Conservation (phyloP, 345 rosid species). For the Syzygium jambos region DNA sequence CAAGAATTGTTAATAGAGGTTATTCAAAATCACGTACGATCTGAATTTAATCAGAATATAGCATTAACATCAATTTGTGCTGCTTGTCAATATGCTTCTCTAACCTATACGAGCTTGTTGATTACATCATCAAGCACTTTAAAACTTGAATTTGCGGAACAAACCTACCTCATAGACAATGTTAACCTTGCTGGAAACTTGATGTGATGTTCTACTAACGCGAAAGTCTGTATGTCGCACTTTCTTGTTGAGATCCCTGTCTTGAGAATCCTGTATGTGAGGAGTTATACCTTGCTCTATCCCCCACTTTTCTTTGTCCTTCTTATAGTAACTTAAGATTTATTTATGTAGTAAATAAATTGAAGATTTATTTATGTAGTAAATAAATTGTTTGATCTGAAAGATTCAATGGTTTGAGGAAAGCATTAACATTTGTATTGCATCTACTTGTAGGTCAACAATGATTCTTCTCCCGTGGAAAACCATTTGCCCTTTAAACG, state of each 20-base stretch:
- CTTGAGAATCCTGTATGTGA: neutral
- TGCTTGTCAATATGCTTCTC: neutral
- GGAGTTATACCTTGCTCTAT: neutral
- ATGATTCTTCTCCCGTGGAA: slow-evolving; percentile 28
- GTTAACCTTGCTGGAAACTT: neutral
- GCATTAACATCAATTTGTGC: neutral
- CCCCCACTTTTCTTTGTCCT: neutral
- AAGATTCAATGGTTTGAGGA: neutral
- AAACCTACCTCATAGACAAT: neutral
- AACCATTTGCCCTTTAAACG: slow-evolving; percentile 56
- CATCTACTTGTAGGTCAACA: slow-evolving; percentile 35
- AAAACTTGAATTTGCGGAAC: neutral
- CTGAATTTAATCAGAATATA: neutral
- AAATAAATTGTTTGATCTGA: neutral
- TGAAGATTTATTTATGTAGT: neutral
- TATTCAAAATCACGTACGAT: slow-evolving; percentile 66
- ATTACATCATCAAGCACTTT: neutral
- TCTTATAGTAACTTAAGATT: neutral
- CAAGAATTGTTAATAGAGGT: slow-evolving; percentile 49
- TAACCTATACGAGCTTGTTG: neutral
- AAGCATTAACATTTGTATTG: neutral
- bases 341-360: neutral
- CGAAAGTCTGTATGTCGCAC: neutral
- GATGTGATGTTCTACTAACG: neutral
- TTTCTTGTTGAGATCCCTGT: neutral